Conservation (phyloP, 345 rosid genomes). For the Boechera stricta region DNA sequence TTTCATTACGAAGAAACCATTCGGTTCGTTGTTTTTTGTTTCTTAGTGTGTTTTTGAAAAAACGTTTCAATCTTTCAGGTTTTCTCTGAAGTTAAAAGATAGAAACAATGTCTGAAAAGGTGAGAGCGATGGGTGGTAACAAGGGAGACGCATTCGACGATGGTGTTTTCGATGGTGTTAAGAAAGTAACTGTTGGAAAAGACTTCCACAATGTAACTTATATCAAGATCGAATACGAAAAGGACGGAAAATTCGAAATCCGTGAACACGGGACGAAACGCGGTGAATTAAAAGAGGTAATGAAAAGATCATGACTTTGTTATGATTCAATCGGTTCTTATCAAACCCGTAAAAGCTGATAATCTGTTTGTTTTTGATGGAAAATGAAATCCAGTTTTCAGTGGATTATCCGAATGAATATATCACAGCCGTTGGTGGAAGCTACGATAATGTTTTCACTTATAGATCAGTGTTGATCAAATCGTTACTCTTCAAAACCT, state of each 20-base stretch:
- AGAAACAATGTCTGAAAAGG: slow-evolving; percentile 31
- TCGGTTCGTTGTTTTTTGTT: not conserved
- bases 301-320: not conserved
- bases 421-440: slow-evolving; percentile 41
- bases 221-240: slow-evolving; percentile 39
- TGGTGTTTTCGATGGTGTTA: slow-evolving; percentile 40
- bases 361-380: slow-evolving; percentile 7
- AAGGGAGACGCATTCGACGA: slow-evolving; percentile 28
- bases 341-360: not conserved
- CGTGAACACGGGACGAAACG: slow-evolving; percentile 32
- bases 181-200: slow-evolving; percentile 26
- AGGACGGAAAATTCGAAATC: slow-evolving; percentile 25
- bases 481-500: slow-evolving; percentile 30
- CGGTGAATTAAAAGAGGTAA: slow-evolving; percentile 29
- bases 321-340: not conserved
- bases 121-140: slow-evolving; percentile 16
- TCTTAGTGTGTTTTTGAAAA: not conserved
- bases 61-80: slow-evolving; percentile 4
- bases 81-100: not conserved
- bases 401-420: slow-evolving; percentile 44
- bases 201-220: not conserved
- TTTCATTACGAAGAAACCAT: not conserved
- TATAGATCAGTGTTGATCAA: not conserved
- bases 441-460: not conserved
- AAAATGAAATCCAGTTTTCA: slow-evolving; percentile 32